Base-by-base conservation (phyloP, 305 asterid species). In the Ilex paraguariensis region DNA sequence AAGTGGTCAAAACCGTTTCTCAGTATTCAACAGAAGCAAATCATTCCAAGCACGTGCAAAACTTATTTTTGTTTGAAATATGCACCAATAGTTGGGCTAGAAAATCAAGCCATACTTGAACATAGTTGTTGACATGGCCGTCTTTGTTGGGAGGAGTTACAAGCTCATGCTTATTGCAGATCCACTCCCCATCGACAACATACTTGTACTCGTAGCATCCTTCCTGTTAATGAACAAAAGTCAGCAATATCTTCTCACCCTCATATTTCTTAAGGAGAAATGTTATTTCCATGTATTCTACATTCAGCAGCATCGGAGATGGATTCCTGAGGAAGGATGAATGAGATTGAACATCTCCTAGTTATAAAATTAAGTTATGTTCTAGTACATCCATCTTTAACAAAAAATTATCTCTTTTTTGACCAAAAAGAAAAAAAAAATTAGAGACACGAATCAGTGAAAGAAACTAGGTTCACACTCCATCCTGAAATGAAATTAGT, bases 191-290 rank as follows among this genome's bases (percentile, higher is more conserved):
- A 61, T 93, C 88, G 32, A 93, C 88, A 14, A 93, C 67, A 65
- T 87, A 93, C 82, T 93, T 90, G 85, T 93, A 90, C 81, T 93
- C 99, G 31, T 86, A 93, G 48, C 5, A 73, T 45, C 99, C 99
- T 84, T 87, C 99, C 99, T 93, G 88, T 67, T 11, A 60, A 54
- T 13, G 3, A 56, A 32, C 17, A 56, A 10, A 28, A 3, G 58
- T 54, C 30, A 16, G 33, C n/a, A 30, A 54, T 36, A 2, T 36
- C 42, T 36, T 36, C 8, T 36, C 2, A 36, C 42, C 8, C 8
- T 7, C 0, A 36, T 36, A 36, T 36, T 21, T 21, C 28, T 21
- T 21, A 21, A 21, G 28, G 28, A 21, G 28, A 21, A 21, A 21
- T 21, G 28, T 21, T 21, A 21, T 21, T 21, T 13, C 33, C 16